Percentiles rank a stretch among this genome's conserved stretches.
Evolutionary conservation across 2,329 filamentous ascomycete species (phyloP).

Genomic region (Cordyceps pruinosa): DNA sequence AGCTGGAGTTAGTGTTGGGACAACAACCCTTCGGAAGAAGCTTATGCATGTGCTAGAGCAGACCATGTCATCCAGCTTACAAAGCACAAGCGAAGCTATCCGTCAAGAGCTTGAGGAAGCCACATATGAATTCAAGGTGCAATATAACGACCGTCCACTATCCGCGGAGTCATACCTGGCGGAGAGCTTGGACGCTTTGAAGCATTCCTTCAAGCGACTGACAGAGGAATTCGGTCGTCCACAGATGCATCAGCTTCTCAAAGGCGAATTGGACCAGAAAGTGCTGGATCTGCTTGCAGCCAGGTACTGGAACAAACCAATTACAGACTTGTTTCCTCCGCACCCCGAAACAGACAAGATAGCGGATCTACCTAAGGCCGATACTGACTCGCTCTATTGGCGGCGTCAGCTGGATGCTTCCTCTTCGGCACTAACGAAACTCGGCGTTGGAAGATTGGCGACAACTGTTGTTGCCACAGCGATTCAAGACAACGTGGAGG

Average conservation of each 20-base stretch:
- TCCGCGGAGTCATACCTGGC: constrained; percentile 95
- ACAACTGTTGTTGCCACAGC: constrained; percentile 85
- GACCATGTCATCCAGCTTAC: constrained; percentile 90
- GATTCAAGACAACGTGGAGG: constrained; percentile 78
- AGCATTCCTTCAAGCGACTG: constrained; percentile 95
- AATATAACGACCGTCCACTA: constrained; percentile 93
- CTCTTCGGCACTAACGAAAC: constrained; percentile 81
- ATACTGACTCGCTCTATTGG: constrained; percentile 84
- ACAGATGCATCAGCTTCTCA: constrained; percentile 83
- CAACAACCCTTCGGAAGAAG: constrained; percentile 82
- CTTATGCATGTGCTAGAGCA: constrained; percentile 95
- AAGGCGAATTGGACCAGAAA: constrained; percentile 87
- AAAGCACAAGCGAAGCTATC: constrained; percentile 85
- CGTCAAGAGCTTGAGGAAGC: constrained; percentile 93
- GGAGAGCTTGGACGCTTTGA: constrained; percentile 91
- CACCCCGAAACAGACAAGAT: constrained; percentile 65
- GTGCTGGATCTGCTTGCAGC: constrained; percentile 89
- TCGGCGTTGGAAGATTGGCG: constrained; percentile 86
- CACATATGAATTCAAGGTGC: constrained; percentile 97
- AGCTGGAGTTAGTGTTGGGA: constrained; percentile 70
- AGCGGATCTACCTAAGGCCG: constrained; percentile 73
- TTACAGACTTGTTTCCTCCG: constrained; percentile 68
- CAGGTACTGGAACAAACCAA: constrained; percentile 94
- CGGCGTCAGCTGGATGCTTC: constrained; percentile 90
- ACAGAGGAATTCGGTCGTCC: constrained; percentile 81